Percentiles rank a stretch among this genome's conserved stretches.
Evolutionary conservation across 1,284 basidiomycete species (phyloP).

Genomic region (Irpex sp.): DNA sequence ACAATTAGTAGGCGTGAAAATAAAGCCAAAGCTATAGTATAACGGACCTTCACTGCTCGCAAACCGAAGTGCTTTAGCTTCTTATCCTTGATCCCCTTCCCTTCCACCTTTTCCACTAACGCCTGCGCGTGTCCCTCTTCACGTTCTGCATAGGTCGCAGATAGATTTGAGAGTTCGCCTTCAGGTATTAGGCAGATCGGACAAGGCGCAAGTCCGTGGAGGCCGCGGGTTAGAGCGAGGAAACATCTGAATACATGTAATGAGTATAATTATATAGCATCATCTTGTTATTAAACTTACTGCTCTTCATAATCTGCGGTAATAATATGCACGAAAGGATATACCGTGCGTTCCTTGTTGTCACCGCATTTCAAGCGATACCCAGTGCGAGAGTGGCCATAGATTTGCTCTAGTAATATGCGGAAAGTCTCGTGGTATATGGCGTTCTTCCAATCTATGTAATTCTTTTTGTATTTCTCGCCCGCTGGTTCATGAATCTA

Average conservation of each 20-base stretch:
- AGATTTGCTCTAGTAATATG: neutral
- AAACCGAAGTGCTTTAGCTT: neutral
- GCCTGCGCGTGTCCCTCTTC: neutral
- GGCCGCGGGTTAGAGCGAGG: conserved; percentile 1
- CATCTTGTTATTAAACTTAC: neutral
- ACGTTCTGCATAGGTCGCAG: neutral
- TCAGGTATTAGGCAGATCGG: neutral
- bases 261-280: neutral
- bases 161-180: neutral
- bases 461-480: neutral
- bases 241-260: neutral
- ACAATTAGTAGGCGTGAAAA: neutral
- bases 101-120: neutral
- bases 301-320: conserved; percentile 2
- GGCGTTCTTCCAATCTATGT: neutral
- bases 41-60: neutral
- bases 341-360: neutral
- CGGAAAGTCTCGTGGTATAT: conserved; percentile 1
- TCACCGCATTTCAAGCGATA: neutral
- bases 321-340: conserved; percentile 1
- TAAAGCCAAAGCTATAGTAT: neutral
- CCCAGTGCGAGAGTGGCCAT: neutral
- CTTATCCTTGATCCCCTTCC: neutral
- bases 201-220: neutral
- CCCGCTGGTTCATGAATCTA: neutral